Evolutionary conservation across 345 rosid genomes (phyloP), one percentile per base, ranked within the genome.

Genomic region (Excoecaria cochinchinensis): DNA sequence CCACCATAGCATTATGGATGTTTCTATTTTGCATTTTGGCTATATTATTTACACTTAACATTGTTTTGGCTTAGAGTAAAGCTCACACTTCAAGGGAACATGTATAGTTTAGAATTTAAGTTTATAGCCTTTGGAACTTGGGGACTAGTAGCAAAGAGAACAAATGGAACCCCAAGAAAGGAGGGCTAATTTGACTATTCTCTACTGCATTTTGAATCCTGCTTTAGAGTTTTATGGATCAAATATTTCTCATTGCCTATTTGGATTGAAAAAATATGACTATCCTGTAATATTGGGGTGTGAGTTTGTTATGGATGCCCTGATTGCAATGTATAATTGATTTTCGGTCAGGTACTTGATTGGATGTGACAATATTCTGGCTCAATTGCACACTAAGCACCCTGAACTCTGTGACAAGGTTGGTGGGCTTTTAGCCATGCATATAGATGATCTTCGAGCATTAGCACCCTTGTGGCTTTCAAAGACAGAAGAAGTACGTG

Each of bases 351-450:
- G 98, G 78, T 95, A 95, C 84, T 86, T 95, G 89, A 82, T 90
- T 22, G 99, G 99, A 80, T 93, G 98, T 75, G 91, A 95, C 78
- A 93, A 95, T 80, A 81, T 95, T 77, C 86, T 95, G 77, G 97
- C 93, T 44, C 78, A 90, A 42, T 74, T 95, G 80, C 98, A 95
- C 71, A 93, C 98, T 5, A 88, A 81, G 61, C 91, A 91, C 85
- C 91, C 98, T 0, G 86, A 91, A 74, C 88, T 86, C 58, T 95
- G 99, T 78, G 94, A 95, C 86, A 95, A 93, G 89, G 99, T 93
- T 62, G 99, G 99, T 62, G 98, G 99, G 62, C 97, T 95, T 84
- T 84, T 95, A 76, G 98, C 97, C 73, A 93, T 95, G 98, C 97
- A 93, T 81, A 90, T 93, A 25, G 94, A 95, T 80, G 99, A 95